Evolutionary conservation across 371 early-diverging fungal genomes (phyloP), one percentile per base, ranked within the genome.

Genomic region (Mortierella sp.): DNA sequence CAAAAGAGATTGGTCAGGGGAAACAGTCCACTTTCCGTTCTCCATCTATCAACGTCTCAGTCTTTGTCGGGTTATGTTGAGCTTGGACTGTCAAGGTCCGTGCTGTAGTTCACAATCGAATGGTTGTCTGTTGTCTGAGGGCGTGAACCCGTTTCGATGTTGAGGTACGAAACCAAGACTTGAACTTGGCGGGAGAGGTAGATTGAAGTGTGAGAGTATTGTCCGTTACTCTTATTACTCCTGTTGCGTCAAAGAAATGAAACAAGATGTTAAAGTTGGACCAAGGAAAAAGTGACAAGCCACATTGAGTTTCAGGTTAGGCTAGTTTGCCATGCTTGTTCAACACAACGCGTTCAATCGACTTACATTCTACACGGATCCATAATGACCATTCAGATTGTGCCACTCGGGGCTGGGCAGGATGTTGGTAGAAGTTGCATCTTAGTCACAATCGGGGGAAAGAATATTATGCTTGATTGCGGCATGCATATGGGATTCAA

Each of bases 401-500:
- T 86, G 40, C 90, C 90, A 8, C 82, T 89, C 40, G 90, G 90
- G 15, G 89, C 89, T 61, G 88, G 92, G 33, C 94, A 88, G 79
- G 99, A 99, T 83, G 97, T 99, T 15, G 99, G 99, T 10, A 86
- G 96, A 83, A 95, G 95, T 57, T 98, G 98, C 69, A 92, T 99
- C 75, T 85, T 98, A 43, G 94, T 96, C 59, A 92, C 94, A 5
- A 88, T 98, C 41, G 93, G 96, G 55, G 93, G 93, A 43, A 94
- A 94, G 82, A 97, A 94, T 62, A 94, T 98, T 38, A 97, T 99
- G 97, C 93, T 99, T 80, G 99, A 99, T 87, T 99, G 99, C 84
- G 99, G 99, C 15, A 94, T 96, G 93, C 99, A 99, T 86, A 98
- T 99, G 97, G 99, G 99, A 5, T 99, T 96, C 86, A 92, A 92